These are phyloP conservation scores for Leccinum longicurvipes DNA, from an alignment of 768 basidiomycete species.

Conservation along the genomic window DNA sequence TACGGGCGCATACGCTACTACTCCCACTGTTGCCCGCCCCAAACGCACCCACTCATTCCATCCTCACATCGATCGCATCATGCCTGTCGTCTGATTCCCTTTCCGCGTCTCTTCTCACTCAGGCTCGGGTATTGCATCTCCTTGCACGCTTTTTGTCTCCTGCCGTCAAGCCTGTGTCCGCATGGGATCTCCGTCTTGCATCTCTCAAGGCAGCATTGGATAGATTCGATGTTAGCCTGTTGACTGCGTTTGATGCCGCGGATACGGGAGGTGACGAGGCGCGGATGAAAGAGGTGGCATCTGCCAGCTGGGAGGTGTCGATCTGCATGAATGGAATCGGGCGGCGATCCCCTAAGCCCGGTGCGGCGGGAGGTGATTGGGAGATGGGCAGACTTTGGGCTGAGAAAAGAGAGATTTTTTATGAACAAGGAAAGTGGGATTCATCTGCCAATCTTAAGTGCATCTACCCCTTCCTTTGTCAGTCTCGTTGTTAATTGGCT, in stretches of 20 bases:
- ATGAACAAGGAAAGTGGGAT: conserved; percentile 77
- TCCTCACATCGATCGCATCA: conserved; percentile 48
- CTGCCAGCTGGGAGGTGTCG: conserved; percentile 85
- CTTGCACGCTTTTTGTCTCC: conserved; percentile 75
- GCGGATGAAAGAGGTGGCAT: conserved; percentile 78
- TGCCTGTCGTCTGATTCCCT: conserved; percentile 45
- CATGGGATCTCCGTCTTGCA: conserved; percentile 58
- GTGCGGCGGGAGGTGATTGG: conserved; percentile 50
- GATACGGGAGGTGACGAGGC: conserved; percentile 71
- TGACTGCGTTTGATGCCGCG: conserved; percentile 88
- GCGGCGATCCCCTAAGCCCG: neutral
- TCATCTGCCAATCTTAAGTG: conserved; percentile 80
- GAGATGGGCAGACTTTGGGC: conserved; percentile 95
- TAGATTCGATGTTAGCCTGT: conserved; percentile 79
- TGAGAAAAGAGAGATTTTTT: conserved; percentile 93
- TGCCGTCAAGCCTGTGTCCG: conserved; percentile 62
- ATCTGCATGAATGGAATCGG: conserved; percentile 37
- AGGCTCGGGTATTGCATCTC: conserved; percentile 68
- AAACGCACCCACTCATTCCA: conserved; percentile 59
- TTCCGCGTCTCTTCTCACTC: conserved; percentile 42
- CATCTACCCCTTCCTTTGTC: conserved; percentile 21
- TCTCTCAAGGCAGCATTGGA: conserved; percentile 79
- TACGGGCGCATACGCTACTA: conserved; percentile 62
- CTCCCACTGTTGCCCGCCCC: conserved; percentile 57
- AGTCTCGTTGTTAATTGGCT: neutral